Percentiles rank a stretch among this genome's conserved stretches.
These are phyloP conservation scores for Colletotrichum euphorbiae DNA, from an alignment of 2,329 filamentous ascomycete species.

Conservation along the genomic window DNA sequence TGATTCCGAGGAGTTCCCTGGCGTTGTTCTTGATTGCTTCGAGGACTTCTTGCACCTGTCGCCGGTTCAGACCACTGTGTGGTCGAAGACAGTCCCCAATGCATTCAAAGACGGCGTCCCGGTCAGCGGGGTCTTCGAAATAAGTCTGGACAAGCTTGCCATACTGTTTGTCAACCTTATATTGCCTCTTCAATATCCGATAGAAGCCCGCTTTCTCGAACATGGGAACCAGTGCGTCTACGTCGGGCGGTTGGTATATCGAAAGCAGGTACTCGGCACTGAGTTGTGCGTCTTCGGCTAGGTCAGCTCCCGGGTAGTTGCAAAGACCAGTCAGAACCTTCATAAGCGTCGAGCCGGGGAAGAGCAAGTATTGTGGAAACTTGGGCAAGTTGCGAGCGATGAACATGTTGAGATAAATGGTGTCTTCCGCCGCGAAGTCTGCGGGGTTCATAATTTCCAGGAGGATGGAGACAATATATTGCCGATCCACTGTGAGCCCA, in stretches of 20 bases:
- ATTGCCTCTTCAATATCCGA: conserved; percentile 90
- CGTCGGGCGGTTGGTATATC: conserved; percentile 88
- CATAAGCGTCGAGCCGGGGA: conserved; percentile 87
- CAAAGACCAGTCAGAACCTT: conserved; percentile 86
- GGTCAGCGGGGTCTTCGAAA: conserved; percentile 86
- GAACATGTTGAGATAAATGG: conserved; percentile 98
- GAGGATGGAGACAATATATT: conserved; percentile 92
- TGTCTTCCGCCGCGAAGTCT: conserved; percentile 83
- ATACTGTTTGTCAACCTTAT: conserved; percentile 83
- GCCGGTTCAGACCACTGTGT: conserved; percentile 71
- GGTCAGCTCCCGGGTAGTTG: conserved; percentile 80
- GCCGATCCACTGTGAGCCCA: conserved; percentile 82
- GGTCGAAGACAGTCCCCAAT: conserved; percentile 79
- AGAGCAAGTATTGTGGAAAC: conserved; percentile 93
- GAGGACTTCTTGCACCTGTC: conserved; percentile 79
- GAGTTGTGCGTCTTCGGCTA: conserved; percentile 95
- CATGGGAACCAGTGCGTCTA: conserved; percentile 78
- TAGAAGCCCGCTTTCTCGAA: conserved; percentile 87
- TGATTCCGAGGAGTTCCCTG: conserved; percentile 73
- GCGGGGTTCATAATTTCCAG: conserved; percentile 87
- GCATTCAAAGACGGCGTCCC: conserved; percentile 80
- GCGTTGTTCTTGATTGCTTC: conserved; percentile 74
- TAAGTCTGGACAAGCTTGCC: conserved; percentile 82
- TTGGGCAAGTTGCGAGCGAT: conserved; percentile 95
- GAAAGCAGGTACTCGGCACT: conserved; percentile 96